phyloP scores from a whole-genome alignment of 345 rosid genomes.

The Acer negundo region DNA sequence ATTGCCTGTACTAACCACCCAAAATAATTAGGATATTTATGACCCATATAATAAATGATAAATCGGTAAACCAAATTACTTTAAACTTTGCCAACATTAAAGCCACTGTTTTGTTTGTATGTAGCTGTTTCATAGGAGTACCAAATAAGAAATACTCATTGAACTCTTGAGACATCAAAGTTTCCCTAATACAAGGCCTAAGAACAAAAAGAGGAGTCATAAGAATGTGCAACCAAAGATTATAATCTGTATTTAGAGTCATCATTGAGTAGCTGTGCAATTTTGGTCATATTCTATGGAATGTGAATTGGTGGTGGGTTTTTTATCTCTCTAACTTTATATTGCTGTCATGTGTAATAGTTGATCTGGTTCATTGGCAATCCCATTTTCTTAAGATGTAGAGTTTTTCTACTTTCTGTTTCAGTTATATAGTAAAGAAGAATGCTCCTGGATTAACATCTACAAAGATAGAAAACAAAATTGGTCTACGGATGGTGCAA shows the following conservation, averaged over 20 bases:
- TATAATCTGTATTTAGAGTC: neutral
- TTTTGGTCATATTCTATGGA: neutral
- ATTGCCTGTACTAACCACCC: neutral
- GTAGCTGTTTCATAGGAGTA: neutral
- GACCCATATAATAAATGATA: neutral
- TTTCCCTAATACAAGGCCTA: neutral
- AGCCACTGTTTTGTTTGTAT: neutral
- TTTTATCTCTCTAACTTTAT: neutral
- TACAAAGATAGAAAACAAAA: conserved; percentile 89
- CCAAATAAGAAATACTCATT: neutral
- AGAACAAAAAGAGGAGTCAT: neutral
- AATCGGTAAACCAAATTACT: neutral
- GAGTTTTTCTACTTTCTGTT: conserved; percentile 25
- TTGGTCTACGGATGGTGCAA: conserved; percentile 92
- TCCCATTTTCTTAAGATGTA: neutral
- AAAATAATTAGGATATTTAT: neutral
- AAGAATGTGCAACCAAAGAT: neutral
- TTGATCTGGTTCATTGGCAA: neutral
- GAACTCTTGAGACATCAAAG: neutral
- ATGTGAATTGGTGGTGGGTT: neutral
- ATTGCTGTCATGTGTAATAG: neutral
- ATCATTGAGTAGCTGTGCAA: neutral
- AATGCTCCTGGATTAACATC: conserved; percentile 82
- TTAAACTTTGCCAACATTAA: neutral
- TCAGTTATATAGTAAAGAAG: conserved; percentile 83